These are phyloP conservation scores for Phaeosphaeria sp. DNA, from an alignment of 2,329 filamentous ascomycete species.

Conservation along the genomic window DNA sequence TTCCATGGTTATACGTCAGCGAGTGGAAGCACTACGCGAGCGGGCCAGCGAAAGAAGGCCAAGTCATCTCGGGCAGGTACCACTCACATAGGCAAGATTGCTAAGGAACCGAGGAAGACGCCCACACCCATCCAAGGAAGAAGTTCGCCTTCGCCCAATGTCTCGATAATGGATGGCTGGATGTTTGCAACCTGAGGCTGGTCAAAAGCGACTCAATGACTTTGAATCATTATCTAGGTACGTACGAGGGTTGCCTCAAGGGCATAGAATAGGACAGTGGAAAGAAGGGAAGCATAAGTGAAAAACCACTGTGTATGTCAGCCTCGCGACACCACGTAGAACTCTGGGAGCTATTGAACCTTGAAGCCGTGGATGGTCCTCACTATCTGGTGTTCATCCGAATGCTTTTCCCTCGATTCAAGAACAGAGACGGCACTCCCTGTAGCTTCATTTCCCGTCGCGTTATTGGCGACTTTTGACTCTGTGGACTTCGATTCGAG, in stretches of 20 bases:
- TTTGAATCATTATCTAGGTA: background rate
- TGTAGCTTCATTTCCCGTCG: too few relatives aligned
- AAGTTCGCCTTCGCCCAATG: background rate
- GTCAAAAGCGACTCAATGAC: background rate
- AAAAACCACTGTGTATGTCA: constrained; percentile 2
- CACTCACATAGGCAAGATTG: background rate
- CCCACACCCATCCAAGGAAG: background rate
- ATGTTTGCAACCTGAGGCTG: background rate
- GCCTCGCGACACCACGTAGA: too few relatives aligned
- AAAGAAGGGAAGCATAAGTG: background rate
- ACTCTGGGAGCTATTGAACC: too few relatives aligned
- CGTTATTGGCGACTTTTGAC: too few relatives aligned
- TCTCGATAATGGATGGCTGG: background rate
- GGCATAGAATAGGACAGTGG: background rate
- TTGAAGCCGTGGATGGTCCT: too few relatives aligned
- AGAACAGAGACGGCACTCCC: too few relatives aligned
- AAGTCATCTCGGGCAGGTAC: too few relatives aligned
- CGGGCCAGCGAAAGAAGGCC: too few relatives aligned
- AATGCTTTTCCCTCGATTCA: too few relatives aligned
- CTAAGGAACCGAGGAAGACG: background rate
- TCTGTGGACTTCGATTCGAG: too few relatives aligned
- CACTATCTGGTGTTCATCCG: too few relatives aligned
- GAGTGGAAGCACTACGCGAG: background rate
- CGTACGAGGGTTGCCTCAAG: background rate
- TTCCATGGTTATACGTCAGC: background rate